Evolutionary conservation across 2,329 filamentous ascomycete genomes (phyloP).

Genomic region (Apiospora hydei): DNA sequence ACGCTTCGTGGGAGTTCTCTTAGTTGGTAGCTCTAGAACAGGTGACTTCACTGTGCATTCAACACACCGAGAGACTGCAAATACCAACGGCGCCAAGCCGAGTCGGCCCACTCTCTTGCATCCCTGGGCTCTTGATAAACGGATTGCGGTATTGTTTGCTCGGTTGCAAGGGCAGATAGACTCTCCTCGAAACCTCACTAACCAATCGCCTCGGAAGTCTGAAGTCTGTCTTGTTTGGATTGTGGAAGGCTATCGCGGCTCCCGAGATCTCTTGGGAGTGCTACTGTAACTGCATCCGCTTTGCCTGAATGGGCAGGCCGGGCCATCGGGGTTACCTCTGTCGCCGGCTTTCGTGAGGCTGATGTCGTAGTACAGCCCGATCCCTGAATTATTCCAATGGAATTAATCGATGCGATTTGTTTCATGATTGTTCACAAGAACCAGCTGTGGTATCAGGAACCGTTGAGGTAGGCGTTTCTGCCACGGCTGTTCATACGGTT

Average conservation of each 20-base stretch:
- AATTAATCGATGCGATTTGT: not conserved
- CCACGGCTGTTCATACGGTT: too few relatives aligned
- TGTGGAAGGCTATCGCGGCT: conserved; percentile 2
- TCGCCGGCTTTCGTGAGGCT: not conserved
- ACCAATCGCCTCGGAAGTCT: not conserved
- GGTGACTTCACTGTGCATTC: conserved; percentile 5
- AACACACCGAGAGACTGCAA: not conserved
- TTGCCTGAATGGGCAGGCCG: conserved; percentile 1
- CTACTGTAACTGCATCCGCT: conserved; percentile 1
- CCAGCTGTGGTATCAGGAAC: not conserved
- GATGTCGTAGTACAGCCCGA: not conserved
- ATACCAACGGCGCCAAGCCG: not conserved
- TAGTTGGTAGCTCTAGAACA: not conserved
- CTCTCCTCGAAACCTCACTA: not conserved
- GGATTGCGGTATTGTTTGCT: not conserved
- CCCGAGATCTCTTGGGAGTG: not conserved
- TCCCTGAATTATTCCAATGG: not conserved
- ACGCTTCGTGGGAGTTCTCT: not conserved
- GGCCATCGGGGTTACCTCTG: not conserved
- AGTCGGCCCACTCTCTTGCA: not conserved
- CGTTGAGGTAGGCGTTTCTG: too few relatives aligned
- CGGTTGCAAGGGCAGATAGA: conserved; percentile 1
- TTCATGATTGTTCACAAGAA: not conserved
- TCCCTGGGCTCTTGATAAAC: not conserved
- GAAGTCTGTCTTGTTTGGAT: not conserved